Evolutionary conservation across 331 rosid species (phyloP).

Genomic region (Pyracantha coccinea): DNA sequence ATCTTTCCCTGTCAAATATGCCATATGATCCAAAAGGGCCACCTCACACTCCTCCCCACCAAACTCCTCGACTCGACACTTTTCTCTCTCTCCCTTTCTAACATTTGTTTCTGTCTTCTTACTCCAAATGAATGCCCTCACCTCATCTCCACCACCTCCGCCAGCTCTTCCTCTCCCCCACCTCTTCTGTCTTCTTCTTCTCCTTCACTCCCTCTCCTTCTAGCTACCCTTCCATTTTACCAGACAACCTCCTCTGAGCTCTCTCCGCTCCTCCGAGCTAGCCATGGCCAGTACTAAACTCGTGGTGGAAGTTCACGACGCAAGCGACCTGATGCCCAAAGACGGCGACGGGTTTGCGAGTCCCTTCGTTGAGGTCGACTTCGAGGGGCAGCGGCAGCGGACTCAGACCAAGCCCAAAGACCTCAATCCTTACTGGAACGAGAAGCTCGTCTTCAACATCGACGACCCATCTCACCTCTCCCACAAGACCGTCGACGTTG

Average conservation of each 20-base stretch:
- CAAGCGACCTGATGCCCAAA: conserved; percentile 70
- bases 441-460: conserved; percentile 57
- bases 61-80: too few relatives aligned
- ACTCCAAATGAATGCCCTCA: conserved; percentile 34
- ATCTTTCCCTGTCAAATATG: conserved; percentile 24
- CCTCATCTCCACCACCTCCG: conserved; percentile 32
- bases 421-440: conserved; percentile 70
- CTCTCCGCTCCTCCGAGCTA: background rate
- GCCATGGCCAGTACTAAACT: conserved; percentile 44
- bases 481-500: conserved; percentile 48
- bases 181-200: conserved; percentile 12
- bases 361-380: conserved; percentile 63
- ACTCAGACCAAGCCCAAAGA: conserved; percentile 60
- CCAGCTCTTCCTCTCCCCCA: conserved; percentile 10
- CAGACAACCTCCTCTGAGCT: background rate
- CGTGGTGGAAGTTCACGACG: conserved; percentile 67
- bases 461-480: conserved; percentile 34
- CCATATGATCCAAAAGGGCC: conserved; percentile 13
- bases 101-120: conserved; percentile 34
- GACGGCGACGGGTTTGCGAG: conserved; percentile 74
- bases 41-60: background rate
- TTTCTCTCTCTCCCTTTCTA: background rate
- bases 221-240: background rate
- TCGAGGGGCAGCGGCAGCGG: conserved; percentile 47
- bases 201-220: conserved; percentile 17